phyloP scores from a whole-genome alignment of 2,329 filamentous ascomycete species.

The Colletotrichum sp. region DNA sequence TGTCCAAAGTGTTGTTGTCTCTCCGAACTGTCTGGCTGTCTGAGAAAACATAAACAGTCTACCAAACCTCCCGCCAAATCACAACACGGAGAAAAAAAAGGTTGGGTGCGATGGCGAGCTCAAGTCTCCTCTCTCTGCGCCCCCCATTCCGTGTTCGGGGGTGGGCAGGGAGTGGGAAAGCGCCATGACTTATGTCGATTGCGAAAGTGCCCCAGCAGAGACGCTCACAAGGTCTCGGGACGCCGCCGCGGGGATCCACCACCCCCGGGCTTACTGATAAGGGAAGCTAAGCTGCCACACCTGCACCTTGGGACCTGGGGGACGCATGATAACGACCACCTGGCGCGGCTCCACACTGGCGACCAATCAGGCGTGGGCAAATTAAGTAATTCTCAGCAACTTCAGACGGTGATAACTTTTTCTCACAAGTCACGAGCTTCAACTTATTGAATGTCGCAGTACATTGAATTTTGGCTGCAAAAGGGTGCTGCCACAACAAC shows the following conservation, averaged over 20 bases:
- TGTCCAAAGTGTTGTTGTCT: background rate
- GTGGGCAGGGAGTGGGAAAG: background rate
- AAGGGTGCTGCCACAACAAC: background rate
- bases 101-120: background rate
- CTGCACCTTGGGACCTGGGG: background rate
- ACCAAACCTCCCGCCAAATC: background rate
- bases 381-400: conserved; percentile 22
- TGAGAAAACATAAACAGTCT: background rate
- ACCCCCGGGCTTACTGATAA: conserved; percentile 18
- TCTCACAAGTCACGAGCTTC: conserved; percentile 11
- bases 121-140: background rate
- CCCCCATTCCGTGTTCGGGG: conserved; percentile 10
- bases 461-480: background rate
- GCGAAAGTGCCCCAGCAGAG: conserved; percentile 6
- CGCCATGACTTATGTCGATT: conserved; percentile 19
- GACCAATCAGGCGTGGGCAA: conserved; percentile 4
- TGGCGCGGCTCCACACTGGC: background rate
- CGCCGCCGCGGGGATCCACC: background rate
- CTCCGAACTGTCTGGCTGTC: background rate
- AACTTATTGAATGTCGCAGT: background rate
- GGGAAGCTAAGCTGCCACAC: background rate
- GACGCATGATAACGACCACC: conserved; percentile 11
- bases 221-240: background rate
- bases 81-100: background rate
- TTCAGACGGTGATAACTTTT: conserved; percentile 15